These are phyloP conservation scores for Metschnikowia santaceciliae DNA, from an alignment of 805 yeast genomes.

Conservation along the genomic window DNA sequence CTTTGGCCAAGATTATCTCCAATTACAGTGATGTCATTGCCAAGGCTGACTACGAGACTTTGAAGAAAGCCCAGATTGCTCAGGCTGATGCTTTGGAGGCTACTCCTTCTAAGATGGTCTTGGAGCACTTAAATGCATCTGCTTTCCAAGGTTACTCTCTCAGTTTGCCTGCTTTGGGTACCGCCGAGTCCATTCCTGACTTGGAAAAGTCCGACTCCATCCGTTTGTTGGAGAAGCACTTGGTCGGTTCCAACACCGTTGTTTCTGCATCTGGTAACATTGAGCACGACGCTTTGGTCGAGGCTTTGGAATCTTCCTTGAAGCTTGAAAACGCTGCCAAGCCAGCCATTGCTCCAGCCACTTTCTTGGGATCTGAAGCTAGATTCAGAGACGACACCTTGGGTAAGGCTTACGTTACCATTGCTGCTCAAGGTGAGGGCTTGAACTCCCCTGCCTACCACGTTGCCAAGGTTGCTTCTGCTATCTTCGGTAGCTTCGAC, in stretches of 20 bases:
- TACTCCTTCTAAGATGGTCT: conserved; percentile 50
- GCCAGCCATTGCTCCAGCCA: conserved; percentile 46
- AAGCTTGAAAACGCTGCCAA: conserved; percentile 49
- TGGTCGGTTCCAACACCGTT: conserved; percentile 61
- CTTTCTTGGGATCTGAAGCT: conserved; percentile 82
- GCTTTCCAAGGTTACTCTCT: conserved; percentile 86
- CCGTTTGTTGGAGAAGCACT: conserved; percentile 52
- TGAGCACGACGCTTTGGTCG: conserved; percentile 65
- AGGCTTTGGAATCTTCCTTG: conserved; percentile 53
- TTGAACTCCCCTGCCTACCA: conserved; percentile 58
- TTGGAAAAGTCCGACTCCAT: conserved; percentile 57
- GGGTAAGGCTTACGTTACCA: conserved; percentile 73
- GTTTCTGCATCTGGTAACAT: conserved; percentile 70
- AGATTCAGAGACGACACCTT: conserved; percentile 85
- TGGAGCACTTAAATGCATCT: conserved; percentile 75
- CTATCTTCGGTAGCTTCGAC: conserved; percentile 49
- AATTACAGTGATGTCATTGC: conserved; percentile 34
- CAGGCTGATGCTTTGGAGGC: conserved; percentile 55
- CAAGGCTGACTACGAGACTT: conserved; percentile 45
- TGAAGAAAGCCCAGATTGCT: conserved; percentile 44
- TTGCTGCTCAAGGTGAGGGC: conserved; percentile 74
- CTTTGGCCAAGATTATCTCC: conserved; percentile 45
- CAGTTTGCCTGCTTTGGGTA: conserved; percentile 74
- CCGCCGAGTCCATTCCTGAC: conserved; percentile 56
- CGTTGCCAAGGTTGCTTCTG: conserved; percentile 71